A percentile compares a stretch with the other conserved stretches of the same genome.
phyloP scores from a whole-genome alignment of 192 early-diverging fungal species.

The Backusella luteola region DNA sequence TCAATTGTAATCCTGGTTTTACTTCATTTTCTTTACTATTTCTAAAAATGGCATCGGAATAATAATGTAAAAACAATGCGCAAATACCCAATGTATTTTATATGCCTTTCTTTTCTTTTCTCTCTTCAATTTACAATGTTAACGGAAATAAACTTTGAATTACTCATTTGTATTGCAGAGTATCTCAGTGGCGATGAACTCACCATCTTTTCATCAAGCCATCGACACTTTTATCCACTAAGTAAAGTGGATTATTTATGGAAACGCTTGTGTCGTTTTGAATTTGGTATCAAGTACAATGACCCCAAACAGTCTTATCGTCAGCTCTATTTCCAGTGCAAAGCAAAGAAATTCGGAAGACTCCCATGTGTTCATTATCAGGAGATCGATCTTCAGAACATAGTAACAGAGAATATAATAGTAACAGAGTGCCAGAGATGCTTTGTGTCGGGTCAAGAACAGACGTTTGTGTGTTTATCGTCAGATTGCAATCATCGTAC shows the following conservation, averaged over 20 bases:
- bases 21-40: no score
- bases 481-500: neutral
- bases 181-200: conserved; percentile 8
- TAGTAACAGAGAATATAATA: neutral
- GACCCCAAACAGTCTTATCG: conserved; percentile 2
- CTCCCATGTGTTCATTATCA: conserved; percentile 2
- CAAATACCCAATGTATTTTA: no score
- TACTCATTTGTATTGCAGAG: conserved; percentile 1
- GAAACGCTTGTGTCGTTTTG: conserved; percentile 10
- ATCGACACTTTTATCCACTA: neutral
- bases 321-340: neutral
- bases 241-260: conserved; percentile 10
- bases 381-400: neutral
- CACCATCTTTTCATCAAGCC: neutral
- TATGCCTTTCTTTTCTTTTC: neutral
- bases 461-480: conserved; percentile 3
- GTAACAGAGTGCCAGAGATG: neutral
- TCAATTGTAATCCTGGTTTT: no score
- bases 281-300: conserved; percentile 17
- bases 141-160: conserved; percentile 1
- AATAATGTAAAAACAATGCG: neutral
- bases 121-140: neutral
- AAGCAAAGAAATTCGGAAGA: neutral
- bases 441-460: neutral
- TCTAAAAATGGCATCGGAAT: neutral